Conservation (phyloP, 176 grass and related monocot species). For the Elymus sibiricus region DNA sequence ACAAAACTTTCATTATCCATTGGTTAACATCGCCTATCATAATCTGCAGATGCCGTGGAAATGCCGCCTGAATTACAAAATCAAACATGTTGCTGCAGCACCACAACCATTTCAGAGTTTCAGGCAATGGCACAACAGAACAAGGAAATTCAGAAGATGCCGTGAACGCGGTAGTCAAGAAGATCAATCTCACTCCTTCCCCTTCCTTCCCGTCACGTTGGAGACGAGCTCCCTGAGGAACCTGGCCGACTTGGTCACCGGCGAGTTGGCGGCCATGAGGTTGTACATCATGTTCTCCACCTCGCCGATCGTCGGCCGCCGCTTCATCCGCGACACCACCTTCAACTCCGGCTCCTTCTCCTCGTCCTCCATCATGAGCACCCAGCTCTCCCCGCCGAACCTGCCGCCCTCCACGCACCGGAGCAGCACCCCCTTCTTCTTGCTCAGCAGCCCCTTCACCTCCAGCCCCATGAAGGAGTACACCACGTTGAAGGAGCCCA, state of each 20-base stretch:
- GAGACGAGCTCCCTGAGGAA: constrained; percentile 68
- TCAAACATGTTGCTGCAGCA: background rate
- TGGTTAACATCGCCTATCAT: background rate
- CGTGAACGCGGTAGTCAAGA: too few species aligned
- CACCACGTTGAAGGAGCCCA: constrained; percentile 71
- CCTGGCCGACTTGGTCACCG: constrained; percentile 85
- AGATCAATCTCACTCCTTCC: background rate
- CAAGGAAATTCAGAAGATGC: too few species aligned
- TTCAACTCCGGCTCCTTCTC: constrained; percentile 41
- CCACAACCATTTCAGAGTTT: background rate
- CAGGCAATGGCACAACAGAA: background rate
- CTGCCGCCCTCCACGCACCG: constrained; percentile 55
- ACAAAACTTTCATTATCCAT: background rate
- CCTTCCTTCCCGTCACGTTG: constrained; percentile 62
- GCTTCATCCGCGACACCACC: constrained; percentile 66
- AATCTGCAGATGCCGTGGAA: background rate
- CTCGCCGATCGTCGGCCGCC: constrained; percentile 78
- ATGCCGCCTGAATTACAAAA: background rate
- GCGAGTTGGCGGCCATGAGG: constrained; percentile 92
- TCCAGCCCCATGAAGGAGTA: constrained; percentile 97
- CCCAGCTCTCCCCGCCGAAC: constrained; percentile 68
- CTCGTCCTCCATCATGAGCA: constrained; percentile 76
- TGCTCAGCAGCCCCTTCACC: constrained; percentile 72
- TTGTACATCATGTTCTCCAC: constrained; percentile 92
- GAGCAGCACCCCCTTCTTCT: constrained; percentile 67